A percentile compares a stretch with the other conserved stretches of the same genome.
Evolutionary conservation across 225 moss, liverwort and hornwort genomes (phyloP).

Genomic region (Thuidium tamariscinum): DNA sequence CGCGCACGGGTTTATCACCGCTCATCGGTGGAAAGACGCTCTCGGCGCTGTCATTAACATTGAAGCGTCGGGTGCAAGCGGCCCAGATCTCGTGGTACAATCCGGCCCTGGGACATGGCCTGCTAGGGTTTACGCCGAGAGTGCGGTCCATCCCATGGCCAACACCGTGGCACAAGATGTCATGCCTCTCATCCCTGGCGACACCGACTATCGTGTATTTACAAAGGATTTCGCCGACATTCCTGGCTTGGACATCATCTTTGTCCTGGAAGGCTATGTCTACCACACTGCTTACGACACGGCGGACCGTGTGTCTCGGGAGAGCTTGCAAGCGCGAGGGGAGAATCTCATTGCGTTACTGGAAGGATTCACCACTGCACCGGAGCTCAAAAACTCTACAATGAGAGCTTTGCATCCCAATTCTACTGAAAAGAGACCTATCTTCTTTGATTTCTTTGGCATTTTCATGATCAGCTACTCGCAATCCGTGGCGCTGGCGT

Average conservation of each 20-base stretch:
- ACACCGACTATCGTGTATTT: slow-evolving; percentile 87
- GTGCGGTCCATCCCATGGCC: slow-evolving; percentile 91
- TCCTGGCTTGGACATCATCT: slow-evolving; percentile 90
- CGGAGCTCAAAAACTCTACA: slow-evolving; percentile 67
- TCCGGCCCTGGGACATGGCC: slow-evolving; percentile 98
- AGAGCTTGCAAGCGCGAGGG: slow-evolving; percentile 90
- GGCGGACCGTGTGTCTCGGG: slow-evolving; percentile 67
- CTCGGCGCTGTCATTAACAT: slow-evolving; percentile 89
- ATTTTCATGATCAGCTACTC: slow-evolving; percentile 76
- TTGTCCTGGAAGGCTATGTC: slow-evolving; percentile 70
- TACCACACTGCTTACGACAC: slow-evolving; percentile 92
- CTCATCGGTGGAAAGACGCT: slow-evolving; percentile 72
- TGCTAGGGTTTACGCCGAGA: slow-evolving; percentile 85
- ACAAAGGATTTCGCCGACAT: slow-evolving; percentile 79
- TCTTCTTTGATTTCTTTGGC: slow-evolving; percentile 88
- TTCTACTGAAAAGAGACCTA: slow-evolving; percentile 52
- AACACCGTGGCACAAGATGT: slow-evolving; percentile 93
- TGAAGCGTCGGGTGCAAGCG: slow-evolving; percentile 83
- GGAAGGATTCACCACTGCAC: slow-evolving; percentile 76
- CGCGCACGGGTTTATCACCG: slow-evolving; percentile 82
- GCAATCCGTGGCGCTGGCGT: slow-evolving; percentile 51
- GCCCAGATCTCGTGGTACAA: slow-evolving; percentile 95
- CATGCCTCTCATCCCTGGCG: slow-evolving; percentile 92
- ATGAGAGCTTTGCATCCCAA: slow-evolving; percentile 34
- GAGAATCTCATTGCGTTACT: slow-evolving; percentile 79